Conservation (phyloP, 768 basidiomycete genomes). For the Podaxis sp. region DNA sequence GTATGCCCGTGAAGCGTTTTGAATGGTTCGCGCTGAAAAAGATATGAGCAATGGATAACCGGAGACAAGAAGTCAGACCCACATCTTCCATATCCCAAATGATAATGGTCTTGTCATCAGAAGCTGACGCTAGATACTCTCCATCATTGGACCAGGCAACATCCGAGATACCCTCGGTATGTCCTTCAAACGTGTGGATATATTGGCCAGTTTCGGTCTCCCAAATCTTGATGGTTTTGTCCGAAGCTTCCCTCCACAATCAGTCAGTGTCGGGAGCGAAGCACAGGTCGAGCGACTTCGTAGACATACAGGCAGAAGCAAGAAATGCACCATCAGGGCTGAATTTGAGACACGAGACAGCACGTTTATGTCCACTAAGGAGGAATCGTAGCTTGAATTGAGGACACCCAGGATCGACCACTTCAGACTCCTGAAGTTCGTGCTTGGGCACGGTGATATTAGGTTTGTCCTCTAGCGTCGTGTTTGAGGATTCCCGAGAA, state of each 20-base stretch:
- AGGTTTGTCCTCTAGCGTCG: neutral
- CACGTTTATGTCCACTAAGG: slow-evolving; percentile 77
- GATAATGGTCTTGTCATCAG: slow-evolving; percentile 86
- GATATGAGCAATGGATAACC: slow-evolving; percentile 10
- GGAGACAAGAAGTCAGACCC: slow-evolving; percentile 7
- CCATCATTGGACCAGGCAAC: slow-evolving; percentile 85
- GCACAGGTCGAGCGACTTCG: slow-evolving; percentile 3
- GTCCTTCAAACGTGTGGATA: slow-evolving; percentile 67
- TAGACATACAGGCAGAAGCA: slow-evolving; percentile 74
- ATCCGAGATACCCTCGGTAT: slow-evolving; percentile 83
- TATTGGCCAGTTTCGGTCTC: slow-evolving; percentile 69
- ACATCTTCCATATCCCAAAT: slow-evolving; percentile 80
- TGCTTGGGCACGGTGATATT: neutral
- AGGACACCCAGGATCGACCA: slow-evolving; percentile 22
- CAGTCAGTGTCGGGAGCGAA: slow-evolving; percentile 16
- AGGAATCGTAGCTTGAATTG: slow-evolving; percentile 57
- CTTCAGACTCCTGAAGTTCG: neutral
- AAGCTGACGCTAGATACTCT: slow-evolving; percentile 83
- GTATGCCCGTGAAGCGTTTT: slow-evolving; percentile 82
- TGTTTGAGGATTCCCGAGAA: neutral
- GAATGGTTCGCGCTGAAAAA: slow-evolving; percentile 46
- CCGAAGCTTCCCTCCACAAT: slow-evolving; percentile 62
- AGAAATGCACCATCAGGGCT: slow-evolving; percentile 79
- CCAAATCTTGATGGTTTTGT: slow-evolving; percentile 82
- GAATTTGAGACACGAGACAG: slow-evolving; percentile 85